These are phyloP conservation scores for Cucurbita maxima DNA, from an alignment of 306 rosid genomes.

Conservation along the genomic window DNA sequence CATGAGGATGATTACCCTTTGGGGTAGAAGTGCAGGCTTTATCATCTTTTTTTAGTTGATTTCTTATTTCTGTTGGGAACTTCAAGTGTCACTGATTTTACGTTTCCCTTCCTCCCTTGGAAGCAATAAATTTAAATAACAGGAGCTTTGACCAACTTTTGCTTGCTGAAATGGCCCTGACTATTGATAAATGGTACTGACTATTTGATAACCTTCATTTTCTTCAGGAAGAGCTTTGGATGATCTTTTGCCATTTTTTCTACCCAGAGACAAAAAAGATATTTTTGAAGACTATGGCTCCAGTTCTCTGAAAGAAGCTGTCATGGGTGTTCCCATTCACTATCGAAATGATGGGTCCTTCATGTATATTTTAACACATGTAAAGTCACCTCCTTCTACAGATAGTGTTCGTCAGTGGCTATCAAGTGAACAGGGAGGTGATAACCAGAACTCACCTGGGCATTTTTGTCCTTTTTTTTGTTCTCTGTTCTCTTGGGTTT, in stretches of 20 bases:
- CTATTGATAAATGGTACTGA: background rate
- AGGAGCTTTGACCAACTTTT: background rate
- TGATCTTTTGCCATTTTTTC: slow-evolving; percentile 45
- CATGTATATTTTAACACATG: slow-evolving; percentile 53
- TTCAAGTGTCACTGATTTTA: background rate
- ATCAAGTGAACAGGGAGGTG: slow-evolving; percentile 38
- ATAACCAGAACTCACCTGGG: slow-evolving; percentile 9
- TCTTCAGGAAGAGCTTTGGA: slow-evolving; percentile 33
- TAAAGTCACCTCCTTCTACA: slow-evolving; percentile 55
- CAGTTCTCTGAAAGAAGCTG: slow-evolving; percentile 22
- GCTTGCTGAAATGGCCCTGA: slow-evolving; percentile 19
- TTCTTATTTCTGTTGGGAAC: background rate
- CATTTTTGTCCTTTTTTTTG: background rate
- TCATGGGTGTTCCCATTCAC: slow-evolving; percentile 35
- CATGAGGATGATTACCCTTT: background rate
- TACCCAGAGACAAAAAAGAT: slow-evolving; percentile 19
- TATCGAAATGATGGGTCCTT: slow-evolving; percentile 70
- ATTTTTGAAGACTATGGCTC: slow-evolving; percentile 11
- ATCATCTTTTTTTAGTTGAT: background rate
- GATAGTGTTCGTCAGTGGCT: slow-evolving; percentile 55
- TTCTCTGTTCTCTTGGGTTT: background rate
- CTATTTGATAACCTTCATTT: slow-evolving; percentile 8
- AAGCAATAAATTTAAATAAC: background rate
- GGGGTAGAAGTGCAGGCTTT: background rate
- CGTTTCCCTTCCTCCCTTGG: background rate